Percentiles rank a stretch among this genome's conserved stretches.
phyloP scores from a whole-genome alignment of 2,329 filamentous ascomycete genomes.

The Aspergillus tanneri region DNA sequence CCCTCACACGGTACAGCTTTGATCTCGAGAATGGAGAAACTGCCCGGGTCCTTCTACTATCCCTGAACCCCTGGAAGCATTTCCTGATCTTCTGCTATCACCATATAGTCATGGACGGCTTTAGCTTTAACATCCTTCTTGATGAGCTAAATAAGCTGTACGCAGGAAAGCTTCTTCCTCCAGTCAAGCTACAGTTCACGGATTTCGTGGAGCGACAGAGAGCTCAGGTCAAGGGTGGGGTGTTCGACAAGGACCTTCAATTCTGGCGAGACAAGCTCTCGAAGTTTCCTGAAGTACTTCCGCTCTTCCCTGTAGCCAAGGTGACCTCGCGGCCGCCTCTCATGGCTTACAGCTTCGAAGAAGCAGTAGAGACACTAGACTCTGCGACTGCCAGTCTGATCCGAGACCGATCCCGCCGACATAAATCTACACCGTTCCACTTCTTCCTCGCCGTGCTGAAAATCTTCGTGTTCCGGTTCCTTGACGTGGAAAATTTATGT shows the following conservation, averaged over 20 bases:
- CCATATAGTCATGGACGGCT: slow-evolving; percentile 52
- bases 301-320: slow-evolving; percentile 35
- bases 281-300: slow-evolving; percentile 26
- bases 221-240: slow-evolving; percentile 22
- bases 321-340: neutral
- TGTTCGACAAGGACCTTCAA: slow-evolving; percentile 26
- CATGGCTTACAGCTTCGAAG: too few species aligned
- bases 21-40: slow-evolving; percentile 38
- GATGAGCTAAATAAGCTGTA: slow-evolving; percentile 46
- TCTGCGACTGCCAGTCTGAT: neutral
- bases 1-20: slow-evolving; percentile 28
- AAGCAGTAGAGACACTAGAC: too few species aligned
- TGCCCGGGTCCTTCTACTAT: slow-evolving; percentile 29
- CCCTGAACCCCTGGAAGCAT: slow-evolving; percentile 32
- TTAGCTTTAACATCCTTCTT: slow-evolving; percentile 44
- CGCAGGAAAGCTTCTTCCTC: slow-evolving; percentile 25
- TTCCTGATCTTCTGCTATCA: slow-evolving; percentile 46
- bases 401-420: neutral
- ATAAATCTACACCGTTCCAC: slow-evolving; percentile 46
- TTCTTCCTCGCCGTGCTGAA: slow-evolving; percentile 47
- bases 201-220: slow-evolving; percentile 34
- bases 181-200: slow-evolving; percentile 27
- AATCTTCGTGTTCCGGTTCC: slow-evolving; percentile 38
- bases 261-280: slow-evolving; percentile 37
- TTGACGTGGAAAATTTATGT: slow-evolving; percentile 40